Evolutionary conservation across 192 early-diverging fungal species (phyloP), one percentile per base, ranked within the genome.

Genomic region (Coemansia nantahalensis): DNA sequence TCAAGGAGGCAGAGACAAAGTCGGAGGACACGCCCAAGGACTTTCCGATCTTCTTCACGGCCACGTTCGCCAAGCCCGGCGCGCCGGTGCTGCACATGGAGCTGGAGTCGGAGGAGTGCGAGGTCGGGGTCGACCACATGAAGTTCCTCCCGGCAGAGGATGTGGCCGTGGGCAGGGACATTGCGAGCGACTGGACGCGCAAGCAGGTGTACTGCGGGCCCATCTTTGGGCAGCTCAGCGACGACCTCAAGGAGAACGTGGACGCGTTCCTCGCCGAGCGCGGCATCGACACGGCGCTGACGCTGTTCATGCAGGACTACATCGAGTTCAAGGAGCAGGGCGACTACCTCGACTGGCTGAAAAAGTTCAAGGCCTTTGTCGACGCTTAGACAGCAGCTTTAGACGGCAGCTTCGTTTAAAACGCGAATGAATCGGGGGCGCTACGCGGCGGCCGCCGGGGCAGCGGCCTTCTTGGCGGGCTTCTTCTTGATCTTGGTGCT

Each of bases 301-400:
- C 91, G 24, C 77, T 84, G 61, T 94, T 95, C 65, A 82, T 98
- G 42, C 85, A 90, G 45, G 82, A 81, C 58, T 98, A 89, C 75
- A 82, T 94, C 52, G 91, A 93, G 79, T 82, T 81, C 80, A 98
- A 96, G 84, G 95, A 98, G 80, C 92, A 95, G 79, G 72, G 83
- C 51, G 95, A 98, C 81, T 98, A 98, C 68, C 61, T 82, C 13
- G 63, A 79, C 56, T 98, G 95, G 95, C 73, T 98, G 28, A 74
- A 86, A 51, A 80, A 84, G 30, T 84, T 95, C 48, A 84, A 83
- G 51, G 71, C 78, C 18, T 95, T 94, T 65, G 82, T 98, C 44
- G 62, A 80, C 26, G 77, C 83, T 23, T 74, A 56, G 26, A 1
- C 10, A 1, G 31, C 31, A 11, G 26, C n/a, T n/a, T n/a, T n/a